phyloP scores from a whole-genome alignment of 73 alveolate genomes.

The Tetrahymena malaccensis region DNA sequence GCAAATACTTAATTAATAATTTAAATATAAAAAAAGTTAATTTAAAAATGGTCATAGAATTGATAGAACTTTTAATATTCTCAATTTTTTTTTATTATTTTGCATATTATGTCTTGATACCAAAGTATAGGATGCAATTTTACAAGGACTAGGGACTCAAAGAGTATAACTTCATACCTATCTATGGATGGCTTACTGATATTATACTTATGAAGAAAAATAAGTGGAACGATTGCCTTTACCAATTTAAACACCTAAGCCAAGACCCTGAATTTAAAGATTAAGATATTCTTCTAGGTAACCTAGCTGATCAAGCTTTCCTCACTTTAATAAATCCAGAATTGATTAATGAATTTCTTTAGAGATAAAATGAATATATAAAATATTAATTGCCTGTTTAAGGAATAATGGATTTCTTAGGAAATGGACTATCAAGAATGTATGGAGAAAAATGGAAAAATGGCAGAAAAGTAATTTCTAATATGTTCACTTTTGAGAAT shows the following conservation, averaged over 20 bases:
- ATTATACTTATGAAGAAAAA: not conserved
- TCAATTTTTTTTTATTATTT: not conserved
- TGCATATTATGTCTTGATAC: not conserved
- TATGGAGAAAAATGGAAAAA: not conserved
- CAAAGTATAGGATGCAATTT: not conserved
- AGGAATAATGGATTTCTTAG: not conserved
- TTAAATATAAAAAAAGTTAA: too few relatives aligned
- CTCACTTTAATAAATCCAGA: not conserved
- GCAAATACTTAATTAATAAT: too few relatives aligned
- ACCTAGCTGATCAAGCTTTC: not conserved
- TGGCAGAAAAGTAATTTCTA: not conserved
- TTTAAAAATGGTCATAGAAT: not conserved
- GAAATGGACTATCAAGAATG: not conserved
- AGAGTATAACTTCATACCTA: not conserved
- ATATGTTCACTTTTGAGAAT: not conserved
- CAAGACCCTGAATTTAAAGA: not conserved
- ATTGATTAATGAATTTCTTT: not conserved
- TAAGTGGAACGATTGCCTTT: not conserved
- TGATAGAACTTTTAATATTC: not conserved
- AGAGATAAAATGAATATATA: not conserved
- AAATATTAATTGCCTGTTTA: not conserved
- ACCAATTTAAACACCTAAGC: not conserved
- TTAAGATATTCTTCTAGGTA: not conserved
- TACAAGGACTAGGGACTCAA: not conserved
- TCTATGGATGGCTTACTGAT: not conserved